Evolutionary conservation across 1,139 yeast species (phyloP).

Genomic region (Nakaseomyces glabratus): DNA sequence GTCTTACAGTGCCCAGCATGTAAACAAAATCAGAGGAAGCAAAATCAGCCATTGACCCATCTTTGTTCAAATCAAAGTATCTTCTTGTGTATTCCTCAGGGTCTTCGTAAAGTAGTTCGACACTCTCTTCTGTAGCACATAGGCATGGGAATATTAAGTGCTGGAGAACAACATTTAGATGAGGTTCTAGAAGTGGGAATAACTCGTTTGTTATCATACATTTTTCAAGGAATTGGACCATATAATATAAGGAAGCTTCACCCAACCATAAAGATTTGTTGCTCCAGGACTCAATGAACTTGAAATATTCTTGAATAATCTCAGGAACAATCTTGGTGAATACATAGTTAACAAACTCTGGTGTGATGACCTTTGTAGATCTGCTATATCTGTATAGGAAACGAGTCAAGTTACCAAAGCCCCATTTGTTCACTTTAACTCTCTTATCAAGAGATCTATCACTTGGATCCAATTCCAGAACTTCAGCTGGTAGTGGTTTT

Average conservation of each 20-base stretch:
- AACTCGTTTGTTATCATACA: conserved; percentile 44
- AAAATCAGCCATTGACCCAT: conserved; percentile 64
- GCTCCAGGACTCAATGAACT: conserved; percentile 52
- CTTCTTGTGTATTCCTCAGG: conserved; percentile 67
- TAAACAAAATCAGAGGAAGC: conserved; percentile 74
- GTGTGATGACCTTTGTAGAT: conserved; percentile 28
- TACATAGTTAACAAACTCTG: conserved; percentile 42
- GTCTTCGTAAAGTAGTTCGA: conserved; percentile 62
- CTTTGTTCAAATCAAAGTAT: conserved; percentile 61
- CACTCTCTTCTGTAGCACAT: conserved; percentile 44
- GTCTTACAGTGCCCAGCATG: conserved; percentile 39
- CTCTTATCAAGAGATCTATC: conserved; percentile 45
- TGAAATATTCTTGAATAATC: conserved; percentile 51
- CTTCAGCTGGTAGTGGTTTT: conserved; percentile 50
- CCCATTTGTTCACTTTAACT: conserved; percentile 62
- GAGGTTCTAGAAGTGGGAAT: conserved; percentile 47
- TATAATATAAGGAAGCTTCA: conserved; percentile 50
- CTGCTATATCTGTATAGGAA: conserved; percentile 36
- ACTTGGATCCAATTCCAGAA: conserved; percentile 42
- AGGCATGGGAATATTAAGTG: conserved; percentile 59
- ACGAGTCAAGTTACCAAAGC: conserved; percentile 57
- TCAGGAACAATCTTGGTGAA: conserved; percentile 50
- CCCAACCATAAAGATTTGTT: conserved; percentile 46
- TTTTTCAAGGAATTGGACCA: conserved; percentile 58
- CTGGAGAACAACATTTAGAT: conserved; percentile 48